Conservation (phyloP, 1,284 basidiomycete genomes). For the Hortiboletus rubellus region DNA sequence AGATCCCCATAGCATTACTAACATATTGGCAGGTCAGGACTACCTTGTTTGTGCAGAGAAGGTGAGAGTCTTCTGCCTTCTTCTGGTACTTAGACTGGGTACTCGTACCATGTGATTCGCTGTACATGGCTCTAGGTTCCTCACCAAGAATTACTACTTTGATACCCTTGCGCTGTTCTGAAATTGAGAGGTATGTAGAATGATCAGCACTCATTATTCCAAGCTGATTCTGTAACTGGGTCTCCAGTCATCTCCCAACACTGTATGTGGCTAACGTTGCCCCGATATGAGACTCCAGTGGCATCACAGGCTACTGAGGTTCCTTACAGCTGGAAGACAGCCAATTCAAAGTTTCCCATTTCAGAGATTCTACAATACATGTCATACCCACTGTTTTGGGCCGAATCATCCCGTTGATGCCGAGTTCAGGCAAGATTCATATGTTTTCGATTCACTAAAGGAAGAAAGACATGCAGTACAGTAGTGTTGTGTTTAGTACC, state of each 20-base stretch:
- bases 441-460: constrained; percentile 22
- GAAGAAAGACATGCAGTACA: not conserved
- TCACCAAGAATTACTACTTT: too few species aligned
- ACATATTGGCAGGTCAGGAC: constrained; percentile 40
- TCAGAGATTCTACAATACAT: constrained; percentile 30
- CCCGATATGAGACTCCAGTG: too few species aligned
- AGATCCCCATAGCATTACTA: not conserved
- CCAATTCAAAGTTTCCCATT: constrained; percentile 27
- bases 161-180: too few species aligned
- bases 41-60: constrained; percentile 54
- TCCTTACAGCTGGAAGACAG: constrained; percentile 33
- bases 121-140: not conserved
- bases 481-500: not conserved
- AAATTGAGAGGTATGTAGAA: too few species aligned
- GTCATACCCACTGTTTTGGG: constrained; percentile 36
- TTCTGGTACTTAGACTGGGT: not conserved
- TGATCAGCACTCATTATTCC: too few species aligned
- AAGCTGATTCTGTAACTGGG: too few species aligned
- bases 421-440: constrained; percentile 27
- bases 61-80: constrained; percentile 22
- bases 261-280: too few species aligned
- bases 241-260: too few species aligned
- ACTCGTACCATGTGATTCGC: not conserved
- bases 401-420: constrained; percentile 30
- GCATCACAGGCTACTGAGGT: too few species aligned